phyloP scores from a whole-genome alignment of 2,329 filamentous ascomycete species.

The Daldinia sp. region DNA sequence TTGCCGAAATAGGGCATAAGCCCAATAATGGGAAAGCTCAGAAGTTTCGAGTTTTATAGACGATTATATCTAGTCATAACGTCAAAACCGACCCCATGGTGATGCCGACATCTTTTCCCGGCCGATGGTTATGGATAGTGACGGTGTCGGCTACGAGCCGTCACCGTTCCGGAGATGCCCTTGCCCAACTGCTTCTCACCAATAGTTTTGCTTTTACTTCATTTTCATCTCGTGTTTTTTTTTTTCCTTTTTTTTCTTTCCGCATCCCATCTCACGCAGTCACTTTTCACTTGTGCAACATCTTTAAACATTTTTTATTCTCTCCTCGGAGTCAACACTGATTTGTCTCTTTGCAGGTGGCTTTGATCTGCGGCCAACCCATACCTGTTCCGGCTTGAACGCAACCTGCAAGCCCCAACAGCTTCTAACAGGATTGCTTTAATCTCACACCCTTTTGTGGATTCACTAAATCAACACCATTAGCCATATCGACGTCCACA shows the following conservation, averaged over 20 bases:
- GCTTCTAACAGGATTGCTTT: conserved; percentile 20
- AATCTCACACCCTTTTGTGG: conserved; percentile 16
- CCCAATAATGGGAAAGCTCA: conserved; percentile 18
- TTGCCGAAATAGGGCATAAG: conserved; percentile 9
- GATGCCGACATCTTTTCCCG: not conserved
- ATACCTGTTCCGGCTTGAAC: conserved; percentile 32
- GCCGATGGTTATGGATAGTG: not conserved
- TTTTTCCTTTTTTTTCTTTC: not conserved
- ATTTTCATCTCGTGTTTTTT: not conserved
- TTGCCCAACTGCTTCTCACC: not conserved
- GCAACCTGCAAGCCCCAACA: conserved; percentile 30
- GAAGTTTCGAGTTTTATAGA: conserved; percentile 12
- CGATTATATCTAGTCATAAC: conserved; percentile 11
- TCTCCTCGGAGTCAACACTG: conserved; percentile 27
- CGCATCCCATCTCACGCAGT: not conserved
- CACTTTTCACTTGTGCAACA: not conserved
- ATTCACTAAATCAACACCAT: conserved; percentile 17
- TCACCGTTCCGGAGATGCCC: not conserved
- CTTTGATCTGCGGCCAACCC: conserved; percentile 37
- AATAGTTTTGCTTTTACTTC: conserved; percentile 5
- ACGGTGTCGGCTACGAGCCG: not conserved
- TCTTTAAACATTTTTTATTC: conserved; percentile 6
- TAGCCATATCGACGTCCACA: not conserved
- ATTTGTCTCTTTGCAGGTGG: conserved; percentile 35
- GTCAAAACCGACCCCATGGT: conserved; percentile 5